These are phyloP conservation scores for Alternaria sp. DNA, from an alignment of 2,329 filamentous ascomycete species.

Conservation along the genomic window DNA sequence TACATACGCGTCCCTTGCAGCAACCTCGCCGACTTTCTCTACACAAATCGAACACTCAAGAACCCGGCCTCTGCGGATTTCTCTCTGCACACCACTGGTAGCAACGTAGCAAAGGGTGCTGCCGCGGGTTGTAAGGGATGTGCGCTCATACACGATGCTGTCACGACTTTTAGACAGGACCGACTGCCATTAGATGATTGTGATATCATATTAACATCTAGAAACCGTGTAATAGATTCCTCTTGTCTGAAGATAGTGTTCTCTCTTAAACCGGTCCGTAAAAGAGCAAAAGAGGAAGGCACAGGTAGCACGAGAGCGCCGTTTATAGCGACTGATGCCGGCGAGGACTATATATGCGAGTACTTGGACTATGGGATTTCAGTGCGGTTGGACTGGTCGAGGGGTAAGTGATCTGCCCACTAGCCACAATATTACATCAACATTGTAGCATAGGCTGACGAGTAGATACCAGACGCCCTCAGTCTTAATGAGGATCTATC, in stretches of 20 bases:
- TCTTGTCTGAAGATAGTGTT: not conserved
- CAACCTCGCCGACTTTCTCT: not conserved
- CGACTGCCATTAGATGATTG: not conserved
- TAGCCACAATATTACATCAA: not conserved
- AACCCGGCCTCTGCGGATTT: not conserved
- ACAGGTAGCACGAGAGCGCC: not conserved
- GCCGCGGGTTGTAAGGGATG: not conserved
- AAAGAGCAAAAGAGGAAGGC: not conserved
- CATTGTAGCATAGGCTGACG: not conserved
- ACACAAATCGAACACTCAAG: not conserved
- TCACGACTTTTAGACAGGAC: not conserved
- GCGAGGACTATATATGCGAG: not conserved
- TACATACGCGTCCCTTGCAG: not conserved
- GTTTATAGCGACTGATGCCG: not conserved
- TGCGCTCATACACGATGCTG: not conserved
- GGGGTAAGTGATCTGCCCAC: not conserved
- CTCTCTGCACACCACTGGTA: not conserved
- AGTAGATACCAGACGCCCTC: not conserved
- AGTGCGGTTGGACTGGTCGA: not conserved
- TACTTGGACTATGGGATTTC: rapidly evolving
- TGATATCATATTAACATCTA: rapidly evolving
- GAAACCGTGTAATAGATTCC: rapidly evolving
- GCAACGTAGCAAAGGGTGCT: not conserved
- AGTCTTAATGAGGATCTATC: not conserved
- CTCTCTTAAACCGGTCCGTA: rapidly evolving